phyloP scores from a whole-genome alignment of 1,284 basidiomycete species.

The Phellopilus nigrolimitatus region DNA sequence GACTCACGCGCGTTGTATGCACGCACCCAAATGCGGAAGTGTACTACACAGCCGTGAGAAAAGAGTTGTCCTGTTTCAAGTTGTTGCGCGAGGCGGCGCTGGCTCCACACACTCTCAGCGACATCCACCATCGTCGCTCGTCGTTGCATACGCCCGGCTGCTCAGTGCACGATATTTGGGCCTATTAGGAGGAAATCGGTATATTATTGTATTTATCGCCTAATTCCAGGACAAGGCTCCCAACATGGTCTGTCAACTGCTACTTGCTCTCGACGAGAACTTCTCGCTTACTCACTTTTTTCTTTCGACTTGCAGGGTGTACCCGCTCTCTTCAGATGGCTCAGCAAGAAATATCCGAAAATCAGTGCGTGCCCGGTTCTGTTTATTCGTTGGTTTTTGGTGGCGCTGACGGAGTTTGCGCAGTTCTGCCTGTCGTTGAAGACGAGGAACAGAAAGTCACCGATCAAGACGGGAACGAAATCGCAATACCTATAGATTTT shows the following conservation, averaged over 20 bases:
- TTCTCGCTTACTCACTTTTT: background rate
- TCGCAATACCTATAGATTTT: slow-evolving; percentile 82
- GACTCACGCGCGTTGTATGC: background rate
- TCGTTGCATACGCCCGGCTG: too few species aligned
- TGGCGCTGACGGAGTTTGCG: too few species aligned
- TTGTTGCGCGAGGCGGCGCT: too few species aligned
- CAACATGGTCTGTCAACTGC: background rate
- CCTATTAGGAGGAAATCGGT: background rate
- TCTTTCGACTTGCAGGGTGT: slow-evolving; percentile 77
- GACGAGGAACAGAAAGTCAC: slow-evolving; percentile 71
- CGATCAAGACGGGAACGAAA: slow-evolving; percentile 62
- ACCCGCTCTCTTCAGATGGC: slow-evolving; percentile 90
- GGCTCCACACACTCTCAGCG: background rate
- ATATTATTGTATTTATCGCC: background rate
- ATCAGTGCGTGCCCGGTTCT: slow-evolving; percentile 54
- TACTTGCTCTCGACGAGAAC: background rate
- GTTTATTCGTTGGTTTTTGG: too few species aligned
- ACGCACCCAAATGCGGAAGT: background rate
- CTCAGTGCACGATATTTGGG: too few species aligned
- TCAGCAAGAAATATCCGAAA: slow-evolving; percentile 96
- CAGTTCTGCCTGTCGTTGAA: slow-evolving; percentile 77
- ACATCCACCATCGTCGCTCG: background rate
- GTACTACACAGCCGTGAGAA: background rate
- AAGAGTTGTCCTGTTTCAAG: background rate
- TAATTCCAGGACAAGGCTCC: background rate